phyloP scores from a whole-genome alignment of 805 yeast species.

The Kuraishia capsulata region DNA sequence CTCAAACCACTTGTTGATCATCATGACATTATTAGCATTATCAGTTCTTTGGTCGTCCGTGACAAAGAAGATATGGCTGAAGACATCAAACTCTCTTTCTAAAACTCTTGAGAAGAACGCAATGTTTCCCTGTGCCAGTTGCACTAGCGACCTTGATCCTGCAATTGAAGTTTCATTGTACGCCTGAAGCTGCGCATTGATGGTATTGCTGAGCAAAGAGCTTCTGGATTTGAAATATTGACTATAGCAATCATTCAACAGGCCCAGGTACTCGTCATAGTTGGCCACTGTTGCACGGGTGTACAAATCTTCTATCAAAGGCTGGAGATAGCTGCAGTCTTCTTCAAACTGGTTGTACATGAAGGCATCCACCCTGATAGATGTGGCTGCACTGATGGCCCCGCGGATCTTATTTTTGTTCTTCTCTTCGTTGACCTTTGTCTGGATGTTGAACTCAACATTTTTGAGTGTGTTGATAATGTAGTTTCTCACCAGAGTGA shows the following conservation, averaged over 20 bases:
- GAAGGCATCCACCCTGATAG: slow-evolving; percentile 50
- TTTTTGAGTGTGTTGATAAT: slow-evolving; percentile 34
- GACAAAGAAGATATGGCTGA: slow-evolving; percentile 40
- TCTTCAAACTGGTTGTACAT: slow-evolving; percentile 54
- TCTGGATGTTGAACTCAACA: slow-evolving; percentile 16
- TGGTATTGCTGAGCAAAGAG: slow-evolving; percentile 33
- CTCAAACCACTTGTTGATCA: slow-evolving; percentile 50
- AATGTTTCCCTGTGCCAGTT: slow-evolving; percentile 53
- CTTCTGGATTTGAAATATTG: slow-evolving; percentile 54
- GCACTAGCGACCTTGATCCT: slow-evolving; percentile 33
- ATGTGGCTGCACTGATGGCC: slow-evolving; percentile 4
- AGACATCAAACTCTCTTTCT: slow-evolving; percentile 52
- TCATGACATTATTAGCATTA: slow-evolving; percentile 20
- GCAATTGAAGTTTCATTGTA: slow-evolving; percentile 12
- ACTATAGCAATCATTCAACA: slow-evolving; percentile 54
- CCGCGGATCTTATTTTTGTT: slow-evolving; percentile 6
- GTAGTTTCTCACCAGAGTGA: slow-evolving; percentile 66
- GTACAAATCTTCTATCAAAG: slow-evolving; percentile 18
- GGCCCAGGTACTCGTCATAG: slow-evolving; percentile 48
- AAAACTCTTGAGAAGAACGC: slow-evolving; percentile 51
- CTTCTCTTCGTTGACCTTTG: slow-evolving; percentile 11
- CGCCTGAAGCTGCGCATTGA: slow-evolving; percentile 13
- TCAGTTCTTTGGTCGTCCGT: slow-evolving; percentile 9
- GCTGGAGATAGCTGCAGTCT: slow-evolving; percentile 11
- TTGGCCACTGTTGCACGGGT: slow-evolving; percentile 11